phyloP scores from a whole-genome alignment of 2,329 filamentous ascomycete species.

The Aspergillus aculeatus region DNA sequence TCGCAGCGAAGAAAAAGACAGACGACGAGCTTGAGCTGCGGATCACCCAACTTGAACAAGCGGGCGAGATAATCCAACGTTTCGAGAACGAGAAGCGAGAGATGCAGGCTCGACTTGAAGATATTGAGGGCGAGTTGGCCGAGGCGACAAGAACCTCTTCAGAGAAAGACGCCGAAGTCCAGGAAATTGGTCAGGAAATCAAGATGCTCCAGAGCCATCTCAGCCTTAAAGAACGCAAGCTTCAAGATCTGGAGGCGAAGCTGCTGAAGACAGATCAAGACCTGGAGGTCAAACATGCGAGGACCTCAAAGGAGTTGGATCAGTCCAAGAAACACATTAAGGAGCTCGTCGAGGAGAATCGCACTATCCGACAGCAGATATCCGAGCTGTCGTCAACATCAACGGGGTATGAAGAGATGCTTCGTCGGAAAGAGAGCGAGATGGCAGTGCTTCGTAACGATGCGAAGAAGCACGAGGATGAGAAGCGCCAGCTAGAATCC shows the following conservation, averaged over 20 bases:
- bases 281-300: constrained; percentile 77
- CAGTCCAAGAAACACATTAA: constrained; percentile 70
- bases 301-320: constrained; percentile 76
- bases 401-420: constrained; percentile 90
- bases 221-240: constrained; percentile 82
- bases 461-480: constrained; percentile 76
- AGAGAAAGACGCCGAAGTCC: constrained; percentile 73
- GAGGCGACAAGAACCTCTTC: constrained; percentile 70
- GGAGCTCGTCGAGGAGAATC: constrained; percentile 76
- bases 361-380: constrained; percentile 78
- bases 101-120: constrained; percentile 64
- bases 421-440: constrained; percentile 92
- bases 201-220: constrained; percentile 91
- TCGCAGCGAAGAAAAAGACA: constrained; percentile 83
- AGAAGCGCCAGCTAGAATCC: constrained; percentile 73
- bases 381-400: constrained; percentile 85
- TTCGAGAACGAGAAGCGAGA: constrained; percentile 84
- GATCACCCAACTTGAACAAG: constrained; percentile 83
- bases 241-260: constrained; percentile 81
- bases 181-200: constrained; percentile 75
- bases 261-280: constrained; percentile 85
- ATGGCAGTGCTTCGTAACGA: constrained; percentile 80
- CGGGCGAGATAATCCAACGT: constrained; percentile 78
- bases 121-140: constrained; percentile 69
- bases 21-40: constrained; percentile 80